These are phyloP conservation scores for Dillenia turbinata DNA, from an alignment of 164 flowering plant species.

Conservation along the genomic window DNA sequence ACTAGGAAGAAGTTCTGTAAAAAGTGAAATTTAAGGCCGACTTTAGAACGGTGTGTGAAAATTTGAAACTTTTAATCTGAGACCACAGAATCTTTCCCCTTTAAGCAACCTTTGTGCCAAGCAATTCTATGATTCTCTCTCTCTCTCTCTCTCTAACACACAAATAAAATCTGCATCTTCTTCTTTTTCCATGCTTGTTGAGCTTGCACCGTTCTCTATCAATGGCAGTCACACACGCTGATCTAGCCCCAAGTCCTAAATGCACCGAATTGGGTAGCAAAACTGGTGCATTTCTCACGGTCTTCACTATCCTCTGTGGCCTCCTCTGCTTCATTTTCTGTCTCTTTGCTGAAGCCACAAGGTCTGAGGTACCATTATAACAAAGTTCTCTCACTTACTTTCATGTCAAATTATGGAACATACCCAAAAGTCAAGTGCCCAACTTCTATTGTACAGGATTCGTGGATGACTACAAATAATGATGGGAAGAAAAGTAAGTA, in stretches of 20 bases:
- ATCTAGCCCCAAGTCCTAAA: conserved; percentile 50
- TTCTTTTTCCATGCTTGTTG: conserved; percentile 4
- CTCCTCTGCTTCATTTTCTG: conserved; percentile 73
- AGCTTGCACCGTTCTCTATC: neutral
- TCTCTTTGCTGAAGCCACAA: conserved; percentile 77
- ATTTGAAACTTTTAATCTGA: conserved; percentile 17
- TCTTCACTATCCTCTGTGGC: conserved; percentile 63
- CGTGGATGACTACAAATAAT: conserved; percentile 32
- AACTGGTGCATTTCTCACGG: conserved; percentile 48
- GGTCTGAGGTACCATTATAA: conserved; percentile 53
- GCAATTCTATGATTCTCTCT: conserved; percentile 39
- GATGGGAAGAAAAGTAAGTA: conserved; percentile 18
- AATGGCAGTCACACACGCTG: conserved; percentile 88
- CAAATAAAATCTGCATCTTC: neutral
- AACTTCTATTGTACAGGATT: conserved; percentile 35
- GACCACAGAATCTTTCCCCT: conserved; percentile 49
- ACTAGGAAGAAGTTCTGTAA: no score
- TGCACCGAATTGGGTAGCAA: conserved; percentile 58
- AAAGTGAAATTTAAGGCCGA: no score
- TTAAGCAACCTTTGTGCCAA: conserved; percentile 81
- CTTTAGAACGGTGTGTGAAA: conserved; percentile 18
- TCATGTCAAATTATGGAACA: no score
- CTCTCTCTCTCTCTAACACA: conserved; percentile 1
- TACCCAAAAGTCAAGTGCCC: no score
- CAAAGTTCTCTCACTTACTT: neutral